Evolutionary conservation across 169 alveolate genomes (phyloP), one percentile per base, ranked within the genome.

Genomic region (Cryptosporidium tyzzeri): DNA sequence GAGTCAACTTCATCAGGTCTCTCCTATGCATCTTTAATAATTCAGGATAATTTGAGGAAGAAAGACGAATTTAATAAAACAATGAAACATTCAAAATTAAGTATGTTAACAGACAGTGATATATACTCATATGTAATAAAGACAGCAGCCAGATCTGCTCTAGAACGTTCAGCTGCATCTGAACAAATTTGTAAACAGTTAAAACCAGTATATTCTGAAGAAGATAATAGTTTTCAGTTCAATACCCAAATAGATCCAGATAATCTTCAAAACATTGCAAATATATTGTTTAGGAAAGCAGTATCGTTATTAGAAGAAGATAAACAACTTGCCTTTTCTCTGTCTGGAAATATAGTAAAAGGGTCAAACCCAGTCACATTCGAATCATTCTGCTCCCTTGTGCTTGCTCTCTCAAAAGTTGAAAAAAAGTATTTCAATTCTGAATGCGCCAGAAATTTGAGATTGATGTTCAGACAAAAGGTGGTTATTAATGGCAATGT

Each of bases 91-190:
- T 44, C 50, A 26, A 70, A 80, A 35, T n/a, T 37, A 26, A 41
- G 14, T 31, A 44, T 70, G 12, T 33, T 70, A 44, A 45, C 59
- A 18, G 84, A 70, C 21, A 18, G 44, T 7, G 45, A 70, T 41
- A 80, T 80, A 29, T 44, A 61, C 44, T 80, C 89, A 0, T 80
- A 80, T 41, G 89, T 80, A 37, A 67, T 80, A 39, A 80, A 80
- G 23, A 80, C 89, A 33, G 89, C 89, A 31, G 41, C 89, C 8
- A 80, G 89, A 26, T 80, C 89, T 62, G 89, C 89, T 21, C 70
- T 80, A 29, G 89, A 80, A 23, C 55, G 89, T 16, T 37, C 74
- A n/a, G 89, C 89, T 12, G 55, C 89, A 16, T 61, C 75, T n/a
- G 75, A 80, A 1, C 89, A 80, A 65, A 48, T 80, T 37, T 80